These are phyloP conservation scores for Obba rivulosa DNA, from an alignment of 768 basidiomycete genomes.

Conservation along the genomic window DNA sequence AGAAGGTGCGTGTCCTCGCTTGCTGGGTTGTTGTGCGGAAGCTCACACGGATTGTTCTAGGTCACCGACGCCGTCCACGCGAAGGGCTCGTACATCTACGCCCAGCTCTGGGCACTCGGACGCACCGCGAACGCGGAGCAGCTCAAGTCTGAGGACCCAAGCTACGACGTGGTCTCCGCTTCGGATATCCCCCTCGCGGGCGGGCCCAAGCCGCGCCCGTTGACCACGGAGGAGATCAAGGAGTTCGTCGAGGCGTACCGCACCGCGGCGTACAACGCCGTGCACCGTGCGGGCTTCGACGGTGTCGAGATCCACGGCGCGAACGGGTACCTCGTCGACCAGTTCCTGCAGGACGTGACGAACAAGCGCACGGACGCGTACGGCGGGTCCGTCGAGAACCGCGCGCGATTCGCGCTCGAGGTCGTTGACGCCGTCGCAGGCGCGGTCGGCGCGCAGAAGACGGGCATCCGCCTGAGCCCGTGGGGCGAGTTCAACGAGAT, in stretches of 20 bases:
- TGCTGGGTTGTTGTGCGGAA: not conserved
- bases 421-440: slow-evolving; percentile 32
- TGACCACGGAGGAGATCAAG: slow-evolving; percentile 25
- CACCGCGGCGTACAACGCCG: slow-evolving; percentile 20
- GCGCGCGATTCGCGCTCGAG: slow-evolving; percentile 39
- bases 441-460: slow-evolving; percentile 34
- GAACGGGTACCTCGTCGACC: slow-evolving; percentile 32
- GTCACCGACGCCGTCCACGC: slow-evolving; percentile 53
- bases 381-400: slow-evolving; percentile 44
- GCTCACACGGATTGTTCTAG: slow-evolving; percentile 20
- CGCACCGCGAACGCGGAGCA: slow-evolving; percentile 29
- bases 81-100: slow-evolving; percentile 42
- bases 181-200: slow-evolving; percentile 19
- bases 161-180: slow-evolving; percentile 6
- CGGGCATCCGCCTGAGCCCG: slow-evolving; percentile 35
- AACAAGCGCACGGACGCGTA: slow-evolving; percentile 45
- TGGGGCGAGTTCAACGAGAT: slow-evolving; percentile 31
- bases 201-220: slow-evolving; percentile 10
- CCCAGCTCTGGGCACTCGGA: slow-evolving; percentile 55
- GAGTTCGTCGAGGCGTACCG: slow-evolving; percentile 29
- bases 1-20: not conserved
- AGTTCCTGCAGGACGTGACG: slow-evolving; percentile 33
- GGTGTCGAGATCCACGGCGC: slow-evolving; percentile 25
- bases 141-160: slow-evolving; percentile 31
- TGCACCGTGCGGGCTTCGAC: slow-evolving; percentile 25